Conservation (phyloP, 2,329 filamentous ascomycete genomes). For the Beauveria rudraprayagi region DNA sequence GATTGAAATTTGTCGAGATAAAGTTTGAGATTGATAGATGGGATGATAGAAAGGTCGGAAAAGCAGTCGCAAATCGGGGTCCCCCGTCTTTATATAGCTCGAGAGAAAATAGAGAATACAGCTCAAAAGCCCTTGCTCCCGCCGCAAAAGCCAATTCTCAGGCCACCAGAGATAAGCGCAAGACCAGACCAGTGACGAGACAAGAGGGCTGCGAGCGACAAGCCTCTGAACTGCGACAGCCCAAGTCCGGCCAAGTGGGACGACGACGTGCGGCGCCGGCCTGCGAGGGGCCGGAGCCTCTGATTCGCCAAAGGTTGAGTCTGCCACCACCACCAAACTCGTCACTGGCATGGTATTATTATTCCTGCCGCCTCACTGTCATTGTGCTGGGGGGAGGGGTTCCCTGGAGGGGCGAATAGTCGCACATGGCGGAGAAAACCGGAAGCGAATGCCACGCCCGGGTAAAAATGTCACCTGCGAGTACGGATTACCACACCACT, state of each 20-base stretch:
- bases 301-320: not conserved
- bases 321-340: not conserved
- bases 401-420: not conserved
- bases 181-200: not conserved
- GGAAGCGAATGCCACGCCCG: not conserved
- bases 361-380: slow-evolving; percentile 4
- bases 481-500: slow-evolving; percentile 10
- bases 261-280: not conserved
- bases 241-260: slow-evolving; percentile 6
- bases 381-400: not conserved
- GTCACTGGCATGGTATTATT: not conserved
- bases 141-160: not conserved
- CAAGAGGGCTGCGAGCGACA: slow-evolving; percentile 1
- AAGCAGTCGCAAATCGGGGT: not conserved
- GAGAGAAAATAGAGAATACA: not conserved
- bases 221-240: not conserved
- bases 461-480: not conserved
- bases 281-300: slow-evolving; percentile 3
- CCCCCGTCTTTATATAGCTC: slow-evolving; percentile 4
- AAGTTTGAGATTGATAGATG: not conserved
- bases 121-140: not conserved
- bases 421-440: slow-evolving; percentile 4
- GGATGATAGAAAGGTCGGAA: not conserved
- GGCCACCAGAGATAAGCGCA: slow-evolving; percentile 11
- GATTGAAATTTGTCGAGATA: not conserved